A percentile compares a stretch with the other conserved stretches of the same genome.
Evolutionary conservation across 2,329 filamentous ascomycete species (phyloP).

Genomic region (Hymenoscyphus fraxineus): DNA sequence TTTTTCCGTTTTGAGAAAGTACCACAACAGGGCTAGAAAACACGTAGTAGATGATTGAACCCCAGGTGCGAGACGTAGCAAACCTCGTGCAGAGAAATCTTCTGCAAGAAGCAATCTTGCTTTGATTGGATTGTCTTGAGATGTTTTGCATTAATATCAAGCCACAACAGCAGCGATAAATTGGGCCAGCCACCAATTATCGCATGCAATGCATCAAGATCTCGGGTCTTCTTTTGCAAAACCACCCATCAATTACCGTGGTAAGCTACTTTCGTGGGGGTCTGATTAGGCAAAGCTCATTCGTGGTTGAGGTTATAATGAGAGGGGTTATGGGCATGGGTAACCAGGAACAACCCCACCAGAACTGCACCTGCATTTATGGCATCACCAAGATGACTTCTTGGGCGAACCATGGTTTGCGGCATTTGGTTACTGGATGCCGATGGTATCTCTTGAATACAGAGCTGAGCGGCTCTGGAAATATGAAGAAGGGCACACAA

Average conservation of each 20-base stretch:
- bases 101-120: neutral
- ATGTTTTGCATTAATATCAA: neutral
- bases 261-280: neutral
- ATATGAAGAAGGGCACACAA: neutral
- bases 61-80: neutral
- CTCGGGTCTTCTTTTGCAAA: neutral
- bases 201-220: neutral
- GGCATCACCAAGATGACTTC: neutral
- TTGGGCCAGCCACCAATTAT: neutral
- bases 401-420: neutral
- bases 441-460: neutral
- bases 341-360: neutral
- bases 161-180: neutral
- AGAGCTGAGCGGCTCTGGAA: neutral
- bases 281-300: neutral
- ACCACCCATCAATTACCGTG: neutral
- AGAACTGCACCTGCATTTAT: neutral
- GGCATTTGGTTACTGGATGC: neutral
- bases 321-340: neutral
- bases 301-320: slow-evolving; percentile 3
- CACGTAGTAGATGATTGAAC: neutral
- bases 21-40: neutral
- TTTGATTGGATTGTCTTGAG: neutral
- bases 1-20: neutral
- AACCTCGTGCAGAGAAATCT: neutral